Conservation (phyloP, 257 asterid species). For the Thymus mandschuricus region DNA sequence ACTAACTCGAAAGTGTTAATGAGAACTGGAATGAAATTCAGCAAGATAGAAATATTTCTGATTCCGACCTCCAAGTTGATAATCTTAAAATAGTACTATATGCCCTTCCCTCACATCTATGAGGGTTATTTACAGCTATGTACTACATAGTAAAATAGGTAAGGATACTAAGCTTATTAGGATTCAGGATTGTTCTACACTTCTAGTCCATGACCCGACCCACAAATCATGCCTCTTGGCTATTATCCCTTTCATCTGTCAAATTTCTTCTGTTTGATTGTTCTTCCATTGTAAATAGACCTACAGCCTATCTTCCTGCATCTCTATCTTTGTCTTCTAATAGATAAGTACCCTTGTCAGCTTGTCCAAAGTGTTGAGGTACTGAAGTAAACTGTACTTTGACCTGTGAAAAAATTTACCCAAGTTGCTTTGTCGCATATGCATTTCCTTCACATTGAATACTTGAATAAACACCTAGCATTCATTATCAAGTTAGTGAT, state of each 20-base stretch:
- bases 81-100: background rate
- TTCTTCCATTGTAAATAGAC: background rate
- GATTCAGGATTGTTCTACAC: background rate
- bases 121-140: background rate
- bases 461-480: no score
- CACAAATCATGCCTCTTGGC: background rate
- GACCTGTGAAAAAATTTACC: no score
- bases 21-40: background rate
- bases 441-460: no score
- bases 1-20: background rate
- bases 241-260: background rate
- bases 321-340: background rate
- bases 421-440: no score
- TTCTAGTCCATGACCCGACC: background rate
- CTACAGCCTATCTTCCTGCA: background rate
- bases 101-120: background rate
- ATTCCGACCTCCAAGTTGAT: background rate
- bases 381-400: no score
- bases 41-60: background rate
- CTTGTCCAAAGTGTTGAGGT: background rate
- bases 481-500: no score
- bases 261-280: background rate
- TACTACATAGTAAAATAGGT: background rate
- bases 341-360: background rate
- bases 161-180: background rate